Evolutionary conservation across 768 basidiomycete species (phyloP).

Genomic region (Podaxis carcinomalis): DNA sequence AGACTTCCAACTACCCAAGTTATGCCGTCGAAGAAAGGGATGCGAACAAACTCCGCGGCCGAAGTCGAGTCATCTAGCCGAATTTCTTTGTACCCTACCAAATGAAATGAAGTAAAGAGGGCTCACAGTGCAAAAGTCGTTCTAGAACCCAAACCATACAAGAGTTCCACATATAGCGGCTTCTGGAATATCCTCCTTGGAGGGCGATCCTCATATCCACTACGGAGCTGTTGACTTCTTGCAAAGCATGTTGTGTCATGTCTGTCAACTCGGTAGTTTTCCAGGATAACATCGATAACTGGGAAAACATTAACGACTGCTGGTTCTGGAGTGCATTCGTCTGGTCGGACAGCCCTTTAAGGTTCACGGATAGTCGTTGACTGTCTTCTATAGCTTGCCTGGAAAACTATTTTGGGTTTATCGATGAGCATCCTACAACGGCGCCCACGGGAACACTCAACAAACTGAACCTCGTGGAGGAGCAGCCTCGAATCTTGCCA

Average conservation of each 20-base stretch:
- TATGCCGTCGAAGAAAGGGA: background rate
- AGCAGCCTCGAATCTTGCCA: conserved; percentile 3
- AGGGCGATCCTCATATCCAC: background rate
- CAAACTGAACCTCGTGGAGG: background rate
- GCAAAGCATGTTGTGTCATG: background rate
- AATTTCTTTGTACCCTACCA: background rate
- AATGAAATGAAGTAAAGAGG: background rate
- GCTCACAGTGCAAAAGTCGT: conserved; percentile 4
- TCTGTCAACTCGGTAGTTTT: background rate
- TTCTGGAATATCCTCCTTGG: background rate
- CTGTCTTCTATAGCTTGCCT: background rate
- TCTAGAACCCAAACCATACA: conserved; percentile 5
- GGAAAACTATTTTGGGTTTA: background rate
- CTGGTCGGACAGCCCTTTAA: background rate
- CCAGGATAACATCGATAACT: background rate
- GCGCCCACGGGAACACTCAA: background rate
- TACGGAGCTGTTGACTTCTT: conserved; percentile 4
- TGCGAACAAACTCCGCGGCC: conserved; percentile 1
- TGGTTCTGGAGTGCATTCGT: conserved; percentile 5
- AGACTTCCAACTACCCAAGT: background rate
- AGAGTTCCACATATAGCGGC: conserved; percentile 4
- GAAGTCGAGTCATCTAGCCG: conserved; percentile 4
- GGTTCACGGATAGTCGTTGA: background rate
- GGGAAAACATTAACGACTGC: conserved; percentile 6
- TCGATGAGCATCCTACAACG: background rate